Percentiles rank a stretch among this genome's conserved stretches.
Conservation (phyloP, 2,329 filamentous ascomycete species). For the Fusarium austroafricanum region DNA sequence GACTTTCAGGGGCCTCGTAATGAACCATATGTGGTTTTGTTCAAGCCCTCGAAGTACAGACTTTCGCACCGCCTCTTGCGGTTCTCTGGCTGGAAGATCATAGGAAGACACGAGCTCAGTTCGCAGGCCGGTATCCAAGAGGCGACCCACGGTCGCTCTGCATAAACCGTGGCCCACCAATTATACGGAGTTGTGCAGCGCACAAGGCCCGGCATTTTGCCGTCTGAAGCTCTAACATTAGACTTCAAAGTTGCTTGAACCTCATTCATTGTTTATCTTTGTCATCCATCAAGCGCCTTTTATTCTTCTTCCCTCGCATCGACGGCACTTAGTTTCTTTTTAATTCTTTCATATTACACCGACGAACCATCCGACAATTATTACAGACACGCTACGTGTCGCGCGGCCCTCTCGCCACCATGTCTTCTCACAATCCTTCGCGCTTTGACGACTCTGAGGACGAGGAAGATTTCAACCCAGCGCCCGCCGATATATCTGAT, state of each 20-base stretch:
- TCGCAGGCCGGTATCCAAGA: no score
- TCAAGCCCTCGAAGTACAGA: no score
- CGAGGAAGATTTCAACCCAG: constrained; percentile 91
- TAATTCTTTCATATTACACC: constrained; percentile 11
- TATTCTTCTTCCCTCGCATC: constrained; percentile 15
- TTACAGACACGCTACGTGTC: constrained; percentile 33
- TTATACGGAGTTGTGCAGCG: constrained; percentile 17
- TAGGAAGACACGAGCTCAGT: no score
- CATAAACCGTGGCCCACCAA: constrained; percentile 19
- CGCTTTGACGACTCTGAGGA: constrained; percentile 75
- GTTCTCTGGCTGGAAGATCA: no score
- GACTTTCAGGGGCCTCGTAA: neutral
- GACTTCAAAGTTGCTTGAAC: constrained; percentile 17
- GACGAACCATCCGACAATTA: neutral
- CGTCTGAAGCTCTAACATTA: constrained; percentile 34
- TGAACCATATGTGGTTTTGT: neutral
- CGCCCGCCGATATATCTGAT: constrained; percentile 78
- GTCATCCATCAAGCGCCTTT: constrained; percentile 33
- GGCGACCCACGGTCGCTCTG: neutral
- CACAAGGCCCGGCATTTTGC: constrained; percentile 36
- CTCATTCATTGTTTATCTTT: constrained; percentile 33
- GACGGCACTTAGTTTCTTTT: constrained; percentile 7
- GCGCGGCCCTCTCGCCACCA: constrained; percentile 44
- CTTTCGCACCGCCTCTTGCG: no score
- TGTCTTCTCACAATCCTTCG: constrained; percentile 61